Evolutionary conservation across 78 protist genomes (phyloP).

Genomic region (Salpingoeca rosetta): DNA sequence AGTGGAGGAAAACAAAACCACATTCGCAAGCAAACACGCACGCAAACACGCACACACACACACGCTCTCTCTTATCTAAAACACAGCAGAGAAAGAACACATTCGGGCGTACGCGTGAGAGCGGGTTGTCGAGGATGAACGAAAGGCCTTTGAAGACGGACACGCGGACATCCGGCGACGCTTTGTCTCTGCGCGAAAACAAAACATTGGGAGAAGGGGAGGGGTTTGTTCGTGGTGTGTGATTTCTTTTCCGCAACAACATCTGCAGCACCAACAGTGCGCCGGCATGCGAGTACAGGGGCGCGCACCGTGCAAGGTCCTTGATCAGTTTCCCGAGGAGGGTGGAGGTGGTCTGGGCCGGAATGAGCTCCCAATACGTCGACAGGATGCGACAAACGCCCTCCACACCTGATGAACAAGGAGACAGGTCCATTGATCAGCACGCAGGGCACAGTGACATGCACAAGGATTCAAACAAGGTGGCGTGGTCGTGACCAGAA

Average conservation of each 20-base stretch:
- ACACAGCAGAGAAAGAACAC: too few species aligned
- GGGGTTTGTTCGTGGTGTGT: too few species aligned
- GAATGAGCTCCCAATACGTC: slow-evolving; percentile 29
- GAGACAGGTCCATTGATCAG: slow-evolving; percentile 14
- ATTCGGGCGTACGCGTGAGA: slow-evolving; percentile 4
- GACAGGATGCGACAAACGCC: slow-evolving; percentile 16
- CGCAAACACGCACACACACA: too few species aligned
- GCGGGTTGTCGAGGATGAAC: slow-evolving; percentile 25
- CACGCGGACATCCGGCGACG: background rate
- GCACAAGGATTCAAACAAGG: background rate
- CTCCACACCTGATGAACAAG: slow-evolving; percentile 1
- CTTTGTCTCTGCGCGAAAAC: background rate
- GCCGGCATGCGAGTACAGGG: too few species aligned
- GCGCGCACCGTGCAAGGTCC: slow-evolving; percentile 17
- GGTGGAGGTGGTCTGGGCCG: background rate
- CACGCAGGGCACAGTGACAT: background rate
- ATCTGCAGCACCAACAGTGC: too few species aligned
- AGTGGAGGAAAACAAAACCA: too few species aligned
- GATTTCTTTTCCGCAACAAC: too few species aligned
- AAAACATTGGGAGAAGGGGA: too few species aligned
- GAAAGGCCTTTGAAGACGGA: slow-evolving; percentile 17
- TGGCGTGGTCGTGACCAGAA: background rate
- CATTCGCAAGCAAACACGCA: too few species aligned
- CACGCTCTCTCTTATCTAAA: too few species aligned
- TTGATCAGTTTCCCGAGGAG: background rate